phyloP scores from a whole-genome alignment of 1,284 basidiomycete species.

The Coniophora puteana region DNA sequence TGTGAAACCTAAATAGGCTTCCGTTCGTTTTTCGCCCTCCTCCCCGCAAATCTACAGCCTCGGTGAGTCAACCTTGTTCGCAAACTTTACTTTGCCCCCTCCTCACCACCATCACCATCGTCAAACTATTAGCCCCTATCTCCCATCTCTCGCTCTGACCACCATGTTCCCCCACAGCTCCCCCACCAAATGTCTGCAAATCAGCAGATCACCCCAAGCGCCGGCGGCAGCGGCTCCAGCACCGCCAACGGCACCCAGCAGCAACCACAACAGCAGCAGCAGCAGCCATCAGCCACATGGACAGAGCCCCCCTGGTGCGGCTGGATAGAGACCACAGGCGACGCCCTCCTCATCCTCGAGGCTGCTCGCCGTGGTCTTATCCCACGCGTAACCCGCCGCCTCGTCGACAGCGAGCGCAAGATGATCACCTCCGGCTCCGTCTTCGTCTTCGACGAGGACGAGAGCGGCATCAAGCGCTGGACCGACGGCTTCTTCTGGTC shows the following conservation, averaged over 20 bases:
- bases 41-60: slow-evolving; percentile 49
- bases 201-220: slow-evolving; percentile 20
- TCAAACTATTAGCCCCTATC: too few species aligned
- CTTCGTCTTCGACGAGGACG: slow-evolving; percentile 97
- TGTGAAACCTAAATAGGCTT: slow-evolving; percentile 18
- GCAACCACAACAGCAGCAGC: too few species aligned
- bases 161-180: slow-evolving; percentile 21
- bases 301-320: slow-evolving; percentile 86
- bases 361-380: slow-evolving; percentile 88
- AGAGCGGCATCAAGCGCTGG: slow-evolving; percentile 98
- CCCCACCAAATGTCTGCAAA: slow-evolving; percentile 34
- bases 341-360: slow-evolving; percentile 94
- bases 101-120: too few species aligned
- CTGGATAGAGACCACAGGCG: slow-evolving; percentile 93
- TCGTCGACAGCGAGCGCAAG: slow-evolving; percentile 89
- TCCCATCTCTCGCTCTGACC: slow-evolving; percentile 14
- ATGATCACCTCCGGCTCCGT: slow-evolving; percentile 94
- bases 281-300: slow-evolving; percentile 44
- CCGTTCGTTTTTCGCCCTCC: slow-evolving; percentile 38
- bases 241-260: too few species aligned
- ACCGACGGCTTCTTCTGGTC: slow-evolving; percentile 97
- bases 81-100: slow-evolving; percentile 51
- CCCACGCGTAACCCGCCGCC: slow-evolving; percentile 88
- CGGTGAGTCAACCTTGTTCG: slow-evolving; percentile 59
- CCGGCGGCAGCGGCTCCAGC: slow-evolving; percentile 9